Evolutionary conservation across 148 eudicot genomes (phyloP).

Genomic region (Fagopyrum homotropicum): DNA sequence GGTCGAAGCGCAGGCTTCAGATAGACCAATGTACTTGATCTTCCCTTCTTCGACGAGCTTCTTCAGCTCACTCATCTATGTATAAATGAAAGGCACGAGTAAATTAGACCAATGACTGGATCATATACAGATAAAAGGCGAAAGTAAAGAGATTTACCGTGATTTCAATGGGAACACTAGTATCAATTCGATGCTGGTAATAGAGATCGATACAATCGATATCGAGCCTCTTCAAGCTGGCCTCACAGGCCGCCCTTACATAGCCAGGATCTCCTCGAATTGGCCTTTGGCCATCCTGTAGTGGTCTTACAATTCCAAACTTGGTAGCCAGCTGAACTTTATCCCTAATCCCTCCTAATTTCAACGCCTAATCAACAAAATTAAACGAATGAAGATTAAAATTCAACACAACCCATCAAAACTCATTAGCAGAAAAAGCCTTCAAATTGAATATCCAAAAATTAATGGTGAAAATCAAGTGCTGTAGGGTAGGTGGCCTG

Average conservation of each 20-base stretch:
- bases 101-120: no score
- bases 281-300: no score
- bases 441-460: no score
- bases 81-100: background rate
- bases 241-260: slow-evolving; percentile 14
- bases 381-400: background rate
- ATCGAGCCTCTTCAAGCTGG: slow-evolving; percentile 15
- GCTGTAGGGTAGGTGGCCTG: background rate
- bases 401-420: no score
- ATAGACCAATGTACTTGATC: slow-evolving; percentile 15
- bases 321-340: slow-evolving; percentile 15
- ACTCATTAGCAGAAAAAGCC: no score
- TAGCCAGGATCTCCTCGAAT: slow-evolving; percentile 11
- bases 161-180: slow-evolving; percentile 16
- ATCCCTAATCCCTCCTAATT: slow-evolving; percentile 4
- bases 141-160: background rate
- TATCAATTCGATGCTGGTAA: slow-evolving; percentile 17
- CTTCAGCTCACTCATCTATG: slow-evolving; percentile 17
- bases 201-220: slow-evolving; percentile 14
- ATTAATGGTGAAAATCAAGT: no score
- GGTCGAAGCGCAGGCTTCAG: slow-evolving; percentile 16
- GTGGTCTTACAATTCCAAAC: background rate
- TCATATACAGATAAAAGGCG: no score
- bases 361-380: slow-evolving; percentile 8
- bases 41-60: slow-evolving; percentile 18